These are phyloP conservation scores for Avena atlantica DNA, from an alignment of 176 grass and related monocot species.

Conservation along the genomic window DNA sequence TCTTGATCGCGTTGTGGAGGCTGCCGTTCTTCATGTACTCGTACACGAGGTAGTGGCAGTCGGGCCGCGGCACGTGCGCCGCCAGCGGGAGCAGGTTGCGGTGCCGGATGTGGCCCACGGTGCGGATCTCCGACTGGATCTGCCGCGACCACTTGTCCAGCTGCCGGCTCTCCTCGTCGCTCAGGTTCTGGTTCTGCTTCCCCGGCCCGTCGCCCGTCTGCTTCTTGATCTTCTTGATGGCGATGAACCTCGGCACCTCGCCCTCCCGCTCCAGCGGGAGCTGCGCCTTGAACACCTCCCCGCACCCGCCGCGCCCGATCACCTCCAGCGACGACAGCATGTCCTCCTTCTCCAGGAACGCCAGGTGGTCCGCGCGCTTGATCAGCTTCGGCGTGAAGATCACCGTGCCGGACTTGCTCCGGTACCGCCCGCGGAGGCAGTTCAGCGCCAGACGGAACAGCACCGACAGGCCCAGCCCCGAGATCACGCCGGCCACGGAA, in stretches of 20 bases:
- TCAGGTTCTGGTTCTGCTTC: conserved; percentile 35
- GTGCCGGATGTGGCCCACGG: conserved; percentile 82
- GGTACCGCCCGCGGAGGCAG: conserved; percentile 63
- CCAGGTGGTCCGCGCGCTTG: conserved; percentile 49
- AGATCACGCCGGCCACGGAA: conserved; percentile 53
- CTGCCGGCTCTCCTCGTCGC: conserved; percentile 65
- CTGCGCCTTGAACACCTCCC: conserved; percentile 83
- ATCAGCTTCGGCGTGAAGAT: conserved; percentile 91
- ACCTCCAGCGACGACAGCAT: conserved; percentile 50
- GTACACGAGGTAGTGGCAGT: conserved; percentile 90
- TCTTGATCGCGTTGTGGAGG: conserved; percentile 58
- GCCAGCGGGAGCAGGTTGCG: conserved; percentile 76
- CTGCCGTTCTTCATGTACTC: conserved; percentile 94
- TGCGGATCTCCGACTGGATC: conserved; percentile 90
- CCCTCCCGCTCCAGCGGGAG: conserved; percentile 33
- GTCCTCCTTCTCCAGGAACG: conserved; percentile 84
- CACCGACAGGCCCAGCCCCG: conserved; percentile 45
- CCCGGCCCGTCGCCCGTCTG: not conserved
- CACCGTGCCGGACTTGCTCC: conserved; percentile 19
- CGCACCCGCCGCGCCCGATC: conserved; percentile 85
- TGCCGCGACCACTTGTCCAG: conserved; percentile 76
- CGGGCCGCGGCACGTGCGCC: conserved; percentile 66
- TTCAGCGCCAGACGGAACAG: conserved; percentile 68
- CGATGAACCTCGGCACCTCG: conserved; percentile 47
- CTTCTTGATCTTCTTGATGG: conserved; percentile 83